A percentile compares a stretch with the other conserved stretches of the same genome.
Conservation (phyloP, 2,329 filamentous ascomycete genomes). For the Ophiosphaerella narmari region DNA sequence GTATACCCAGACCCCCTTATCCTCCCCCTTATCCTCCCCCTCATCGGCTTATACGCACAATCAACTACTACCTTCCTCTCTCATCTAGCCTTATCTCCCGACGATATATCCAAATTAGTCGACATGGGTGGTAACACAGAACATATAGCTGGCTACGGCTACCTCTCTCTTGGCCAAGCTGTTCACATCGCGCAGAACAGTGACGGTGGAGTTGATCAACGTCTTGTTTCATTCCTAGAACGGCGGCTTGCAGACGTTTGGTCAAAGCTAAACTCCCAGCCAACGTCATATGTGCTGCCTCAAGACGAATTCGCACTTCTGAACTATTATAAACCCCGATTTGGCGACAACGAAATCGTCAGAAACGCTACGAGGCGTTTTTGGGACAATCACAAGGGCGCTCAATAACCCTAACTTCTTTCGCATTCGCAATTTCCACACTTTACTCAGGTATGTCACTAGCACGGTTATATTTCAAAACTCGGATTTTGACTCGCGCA, state of each 20-base stretch:
- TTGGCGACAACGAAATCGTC: conserved; percentile 57
- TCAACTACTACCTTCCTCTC: conserved; percentile 24
- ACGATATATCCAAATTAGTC: conserved; percentile 26
- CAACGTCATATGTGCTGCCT: conserved; percentile 72
- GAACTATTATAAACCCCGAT: conserved; percentile 79
- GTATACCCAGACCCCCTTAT: conserved; percentile 10
- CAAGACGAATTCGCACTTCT: conserved; percentile 82
- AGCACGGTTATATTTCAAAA: not conserved
- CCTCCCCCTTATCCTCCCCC: conserved; percentile 14
- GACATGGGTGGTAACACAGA: conserved; percentile 50
- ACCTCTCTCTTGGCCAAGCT: conserved; percentile 65
- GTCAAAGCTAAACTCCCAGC: conserved; percentile 67
- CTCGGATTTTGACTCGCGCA: not conserved
- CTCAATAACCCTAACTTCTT: conserved; percentile 17
- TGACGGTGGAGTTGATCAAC: conserved; percentile 68
- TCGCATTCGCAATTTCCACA: not conserved
- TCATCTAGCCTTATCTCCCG: conserved; percentile 29
- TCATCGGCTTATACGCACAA: conserved; percentile 15
- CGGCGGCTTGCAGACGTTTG: conserved; percentile 63
- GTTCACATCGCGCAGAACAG: conserved; percentile 77
- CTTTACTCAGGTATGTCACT: not conserved
- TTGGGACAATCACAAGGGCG: conserved; percentile 56
- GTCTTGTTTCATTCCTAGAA: conserved; percentile 69
- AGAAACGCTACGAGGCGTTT: conserved; percentile 61
- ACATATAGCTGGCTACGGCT: conserved; percentile 47